Base-by-base conservation (phyloP, 345 rosid genomes). In the Brassica cretica region DNA sequence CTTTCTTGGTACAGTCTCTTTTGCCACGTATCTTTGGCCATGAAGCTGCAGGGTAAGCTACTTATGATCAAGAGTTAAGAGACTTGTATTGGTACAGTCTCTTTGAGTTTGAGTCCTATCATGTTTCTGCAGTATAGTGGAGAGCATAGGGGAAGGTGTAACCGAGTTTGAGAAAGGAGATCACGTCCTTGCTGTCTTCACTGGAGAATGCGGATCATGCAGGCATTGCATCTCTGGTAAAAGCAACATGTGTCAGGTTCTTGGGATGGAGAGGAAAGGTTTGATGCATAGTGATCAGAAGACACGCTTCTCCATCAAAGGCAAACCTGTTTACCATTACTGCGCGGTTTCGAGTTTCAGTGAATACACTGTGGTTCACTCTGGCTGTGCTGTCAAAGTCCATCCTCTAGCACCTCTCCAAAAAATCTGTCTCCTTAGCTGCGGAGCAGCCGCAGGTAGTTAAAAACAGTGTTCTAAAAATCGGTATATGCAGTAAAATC, bases 331-430 rank as follows among this genome's bases (percentile, higher is more conserved):
- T 68, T 92, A 85, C 81, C 98, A 94, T 74, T 94, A 87, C 78
- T 91, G 95, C 51, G 98, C 97, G 0, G 93, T 94, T 81, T 92
- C 98, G 5, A 94, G 98, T 85, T 92, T 94, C 84, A 89, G 97
- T 8, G 98, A 92, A 78, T 94, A 89, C 78, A 90, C 94, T 0
- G 97, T 94, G 37, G 98, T 94, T 72, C 94, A 91, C 77, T 87
- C 97, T 8, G 98, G 98, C 5, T 91, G 97, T 85, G 97, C 98
- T 71, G 95, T 90, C 67, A 94, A 94, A 85, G 88, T 94, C 30
- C 84, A 81, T 75, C 79, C 86, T 14, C 4, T 30, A 9, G 98
- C 88, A 4, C 96, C 98, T 78, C 76, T 92, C 37, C 84, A 92
- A 39, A 94, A 91, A 77, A 89, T 94, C 39, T 92, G 98, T 87